phyloP scores from a whole-genome alignment of 805 yeast genomes.

The Cyberlindnera samutprakarnensis region DNA sequence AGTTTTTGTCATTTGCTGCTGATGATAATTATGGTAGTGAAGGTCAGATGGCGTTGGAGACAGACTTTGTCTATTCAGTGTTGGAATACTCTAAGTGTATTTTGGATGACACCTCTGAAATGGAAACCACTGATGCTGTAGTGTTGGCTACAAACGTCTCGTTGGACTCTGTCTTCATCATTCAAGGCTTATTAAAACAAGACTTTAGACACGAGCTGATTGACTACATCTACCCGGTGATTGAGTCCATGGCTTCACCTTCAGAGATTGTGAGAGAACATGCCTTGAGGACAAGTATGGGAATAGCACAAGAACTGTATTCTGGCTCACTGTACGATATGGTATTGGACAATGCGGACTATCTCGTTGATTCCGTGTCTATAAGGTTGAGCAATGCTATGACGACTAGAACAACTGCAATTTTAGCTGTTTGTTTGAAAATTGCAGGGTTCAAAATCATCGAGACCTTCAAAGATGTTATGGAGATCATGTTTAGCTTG shows the following conservation, averaged over 20 bases:
- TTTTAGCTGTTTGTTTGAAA: constrained; percentile 60
- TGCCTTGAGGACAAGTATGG: constrained; percentile 45
- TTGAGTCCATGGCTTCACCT: constrained; percentile 62
- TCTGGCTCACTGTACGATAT: constrained; percentile 48
- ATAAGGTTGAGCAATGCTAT: constrained; percentile 59
- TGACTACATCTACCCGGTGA: constrained; percentile 63
- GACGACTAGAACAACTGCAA: constrained; percentile 66
- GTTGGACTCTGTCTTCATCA: constrained; percentile 34
- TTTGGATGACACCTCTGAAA: constrained; percentile 28
- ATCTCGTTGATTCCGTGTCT: constrained; percentile 74
- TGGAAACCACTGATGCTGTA: constrained; percentile 6
- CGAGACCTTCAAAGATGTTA: constrained; percentile 61
- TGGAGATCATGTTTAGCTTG: constrained; percentile 66
- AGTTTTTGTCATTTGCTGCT: constrained; percentile 25
- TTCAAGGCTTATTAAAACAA: constrained; percentile 21
- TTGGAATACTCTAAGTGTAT: constrained; percentile 36
- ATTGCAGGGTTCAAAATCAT: constrained; percentile 64
- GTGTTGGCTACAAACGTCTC: constrained; percentile 28
- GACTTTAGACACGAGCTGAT: constrained; percentile 44
- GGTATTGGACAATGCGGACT: constrained; percentile 66
- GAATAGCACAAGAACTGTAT: constrained; percentile 46
- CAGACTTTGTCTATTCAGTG: constrained; percentile 24
- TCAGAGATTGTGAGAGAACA: constrained; percentile 36
- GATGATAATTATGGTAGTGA: constrained; percentile 15
- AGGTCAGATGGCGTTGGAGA: constrained; percentile 11